Base-by-base conservation (phyloP, 129 eudicot species). In the Solidago caesia region DNA sequence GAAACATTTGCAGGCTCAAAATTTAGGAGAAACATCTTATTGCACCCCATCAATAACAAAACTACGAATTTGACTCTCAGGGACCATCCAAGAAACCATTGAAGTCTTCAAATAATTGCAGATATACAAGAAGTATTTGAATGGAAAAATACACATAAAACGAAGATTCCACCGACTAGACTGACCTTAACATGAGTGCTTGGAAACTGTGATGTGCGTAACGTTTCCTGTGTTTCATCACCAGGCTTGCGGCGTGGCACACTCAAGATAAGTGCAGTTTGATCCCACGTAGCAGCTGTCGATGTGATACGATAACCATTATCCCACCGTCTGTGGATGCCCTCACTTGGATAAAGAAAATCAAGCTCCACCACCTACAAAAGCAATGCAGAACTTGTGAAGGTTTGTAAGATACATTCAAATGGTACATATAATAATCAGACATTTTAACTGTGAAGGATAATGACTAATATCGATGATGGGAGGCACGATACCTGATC, bases 131-230 rank as follows among this genome's bases (percentile, higher is more conserved):
- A 1, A n/a, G 29, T 55, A 14, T 4, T 15, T 14, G 8, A 16
- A 56, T 15, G n/a, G 9, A 52, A n/a, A 43, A 43, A 65, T 3
- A 44, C 5, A 12, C 12, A 27, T 6, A 5, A 45, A 49, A 43
- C 13, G 61, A 27, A 14, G 15, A 11, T 44, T 72, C 39, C 15
- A 14, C 13, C 2, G n/a, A 33, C 3, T 75, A 29, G 12, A 62
- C 72, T 10, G 21, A 89, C 96, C 96, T 89, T 89, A 8, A 89
- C 90, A 83, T 89, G 96, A 26, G 92, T 85, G 81, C 96, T 89
- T 57, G 96, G 96, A 79, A 89, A 87, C 80, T 85, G 92, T 26
- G 96, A 89, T 41, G 96, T 89, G 3, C 96, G 89, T 39, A 89
- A 68, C 7, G 96, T 89, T 76, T 89, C 96, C 77, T 89, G 96